These are phyloP conservation scores for Ascochyta clinopodiicola DNA, from an alignment of 2,329 filamentous ascomycete species.

Conservation along the genomic window DNA sequence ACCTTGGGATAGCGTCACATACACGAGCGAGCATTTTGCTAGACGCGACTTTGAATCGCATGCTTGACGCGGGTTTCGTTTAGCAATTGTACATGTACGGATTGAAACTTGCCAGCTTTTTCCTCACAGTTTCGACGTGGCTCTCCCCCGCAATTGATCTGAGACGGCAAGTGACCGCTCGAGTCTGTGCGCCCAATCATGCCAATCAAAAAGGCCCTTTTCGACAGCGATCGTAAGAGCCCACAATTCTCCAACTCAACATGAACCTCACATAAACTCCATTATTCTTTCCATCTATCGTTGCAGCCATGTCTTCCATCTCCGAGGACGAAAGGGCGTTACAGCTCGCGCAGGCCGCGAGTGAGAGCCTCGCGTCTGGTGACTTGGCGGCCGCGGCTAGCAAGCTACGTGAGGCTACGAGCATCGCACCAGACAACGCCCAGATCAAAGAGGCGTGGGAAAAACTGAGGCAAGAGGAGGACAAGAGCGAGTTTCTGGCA, in stretches of 20 bases:
- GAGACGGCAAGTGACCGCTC: conserved; percentile 17
- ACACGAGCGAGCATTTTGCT: conserved; percentile 1
- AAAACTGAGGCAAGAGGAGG: conserved; percentile 49
- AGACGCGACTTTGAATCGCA: neutral
- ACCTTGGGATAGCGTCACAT: neutral
- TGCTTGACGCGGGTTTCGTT: neutral
- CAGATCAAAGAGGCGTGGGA: conserved; percentile 52
- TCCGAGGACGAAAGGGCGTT: conserved; percentile 40
- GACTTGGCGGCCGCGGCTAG: conserved; percentile 50
- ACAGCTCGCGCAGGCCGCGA: conserved; percentile 40
- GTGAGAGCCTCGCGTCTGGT: conserved; percentile 34
- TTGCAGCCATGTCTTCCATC: conserved; percentile 33
- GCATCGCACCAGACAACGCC: conserved; percentile 51
- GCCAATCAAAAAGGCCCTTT: conserved; percentile 21
- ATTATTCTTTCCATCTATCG: conserved; percentile 3
- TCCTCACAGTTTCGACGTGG: neutral
- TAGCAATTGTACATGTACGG: conserved; percentile 1
- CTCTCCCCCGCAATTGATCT: conserved; percentile 17
- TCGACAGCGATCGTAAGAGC: conserved; percentile 28
- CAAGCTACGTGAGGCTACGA: conserved; percentile 53
- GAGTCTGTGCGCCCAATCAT: conserved; percentile 25
- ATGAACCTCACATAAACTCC: conserved; percentile 22
- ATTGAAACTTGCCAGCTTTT: neutral
- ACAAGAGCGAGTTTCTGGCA: conserved; percentile 41
- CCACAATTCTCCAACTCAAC: conserved; percentile 19